Percentiles rank a stretch among this genome's conserved stretches.
These are phyloP conservation scores for Talaromyces stipitatus DNA, from an alignment of 495 filamentous ascomycete species.

Conservation along the genomic window DNA sequence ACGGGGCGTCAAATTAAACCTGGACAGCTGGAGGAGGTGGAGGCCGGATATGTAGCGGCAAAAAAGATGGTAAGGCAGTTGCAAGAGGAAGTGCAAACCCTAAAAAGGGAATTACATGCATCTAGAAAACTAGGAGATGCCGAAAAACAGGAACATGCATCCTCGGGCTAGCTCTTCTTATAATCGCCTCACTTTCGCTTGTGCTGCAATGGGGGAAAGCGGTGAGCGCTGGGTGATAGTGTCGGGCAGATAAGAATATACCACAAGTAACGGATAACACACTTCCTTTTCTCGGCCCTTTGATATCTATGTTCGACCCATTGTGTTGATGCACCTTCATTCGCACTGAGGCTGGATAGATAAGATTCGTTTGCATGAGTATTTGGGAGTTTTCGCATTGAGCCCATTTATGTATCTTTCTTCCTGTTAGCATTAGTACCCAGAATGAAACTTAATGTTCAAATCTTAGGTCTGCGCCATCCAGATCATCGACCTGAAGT, in stretches of 20 bases:
- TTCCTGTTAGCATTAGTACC: neutral
- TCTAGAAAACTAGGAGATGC: neutral
- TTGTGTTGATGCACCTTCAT: too few relatives aligned
- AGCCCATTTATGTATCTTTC: neutral
- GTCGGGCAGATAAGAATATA: too few relatives aligned
- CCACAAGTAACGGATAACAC: too few relatives aligned
- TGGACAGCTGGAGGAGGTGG: slow-evolving; percentile 1
- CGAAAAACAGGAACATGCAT: too few relatives aligned
- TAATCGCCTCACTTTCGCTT: too few relatives aligned
- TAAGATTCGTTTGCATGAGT: neutral
- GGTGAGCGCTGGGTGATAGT: too few relatives aligned
- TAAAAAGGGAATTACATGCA: too few relatives aligned
- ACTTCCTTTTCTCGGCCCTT: too few relatives aligned
- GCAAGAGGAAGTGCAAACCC: neutral
- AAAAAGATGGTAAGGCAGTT: neutral
- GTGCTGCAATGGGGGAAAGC: too few relatives aligned
- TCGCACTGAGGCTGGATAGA: too few relatives aligned
- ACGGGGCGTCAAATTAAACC: neutral
- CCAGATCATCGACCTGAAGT: neutral
- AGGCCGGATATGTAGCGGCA: neutral
- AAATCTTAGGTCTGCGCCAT: neutral
- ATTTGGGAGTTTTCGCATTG: neutral
- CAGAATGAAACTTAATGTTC: neutral
- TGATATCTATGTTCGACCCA: too few relatives aligned
- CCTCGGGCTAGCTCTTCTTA: neutral